phyloP scores from a whole-genome alignment of 192 early-diverging fungal genomes.

The Coemansia furcata region DNA sequence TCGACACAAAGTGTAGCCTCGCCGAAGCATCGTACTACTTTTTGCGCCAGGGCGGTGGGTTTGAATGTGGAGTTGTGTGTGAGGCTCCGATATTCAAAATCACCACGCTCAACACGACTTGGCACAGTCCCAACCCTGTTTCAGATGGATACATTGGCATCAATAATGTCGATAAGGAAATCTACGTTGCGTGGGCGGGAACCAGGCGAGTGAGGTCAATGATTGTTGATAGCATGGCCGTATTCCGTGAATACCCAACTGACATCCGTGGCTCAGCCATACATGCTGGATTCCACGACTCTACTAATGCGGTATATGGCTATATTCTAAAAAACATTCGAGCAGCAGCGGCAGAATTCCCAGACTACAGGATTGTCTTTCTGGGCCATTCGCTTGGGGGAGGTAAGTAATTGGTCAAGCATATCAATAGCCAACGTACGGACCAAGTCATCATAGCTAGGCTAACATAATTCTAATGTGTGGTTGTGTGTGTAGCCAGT shows the following conservation, averaged over 20 bases:
- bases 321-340: conserved; percentile 45
- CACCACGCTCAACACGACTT: conserved; percentile 36
- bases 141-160: conserved; percentile 48
- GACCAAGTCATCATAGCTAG: not conserved
- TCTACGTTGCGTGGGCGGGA: conserved; percentile 50
- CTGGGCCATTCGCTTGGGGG: conserved; percentile 49
- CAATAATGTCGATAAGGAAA: conserved; percentile 32
- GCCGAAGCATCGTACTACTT: conserved; percentile 43
- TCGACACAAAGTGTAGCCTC: conserved; percentile 21
- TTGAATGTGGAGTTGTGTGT: conserved; percentile 34
- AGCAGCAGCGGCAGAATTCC: conserved; percentile 20
- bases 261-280: conserved; percentile 31
- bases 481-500: conserved; percentile 23
- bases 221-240: conserved; percentile 24
- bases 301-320: conserved; percentile 38
- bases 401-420: conserved; percentile 16
- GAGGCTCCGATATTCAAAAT: conserved; percentile 15
- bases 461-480: not conserved
- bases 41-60: conserved; percentile 36
- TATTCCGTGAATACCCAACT: conserved; percentile 33
- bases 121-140: conserved; percentile 45
- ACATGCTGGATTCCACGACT: conserved; percentile 36
- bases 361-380: conserved; percentile 41
- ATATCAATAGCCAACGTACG: not conserved
- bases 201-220: conserved; percentile 43